Conservation (phyloP, 768 basidiomycete genomes). For the Xerocomellus dryophilus region DNA sequence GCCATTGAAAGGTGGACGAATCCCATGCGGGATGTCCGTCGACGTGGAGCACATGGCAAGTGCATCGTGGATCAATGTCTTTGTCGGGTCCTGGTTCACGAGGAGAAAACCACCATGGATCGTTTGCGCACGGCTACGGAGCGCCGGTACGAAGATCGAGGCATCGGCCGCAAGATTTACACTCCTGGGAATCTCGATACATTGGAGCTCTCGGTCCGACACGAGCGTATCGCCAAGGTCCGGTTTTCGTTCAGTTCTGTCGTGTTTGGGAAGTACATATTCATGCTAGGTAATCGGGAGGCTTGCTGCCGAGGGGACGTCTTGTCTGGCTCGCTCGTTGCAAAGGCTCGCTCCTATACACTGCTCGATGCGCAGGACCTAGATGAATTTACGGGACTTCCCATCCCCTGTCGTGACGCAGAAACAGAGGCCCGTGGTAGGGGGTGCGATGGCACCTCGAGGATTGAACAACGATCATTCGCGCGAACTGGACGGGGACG, state of each 20-base stretch:
- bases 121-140: conserved; percentile 82
- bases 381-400: conserved; percentile 82
- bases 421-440: conserved; percentile 73
- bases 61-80: conserved; percentile 9
- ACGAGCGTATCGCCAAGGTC: conserved; percentile 89
- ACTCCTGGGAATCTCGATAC: conserved; percentile 90
- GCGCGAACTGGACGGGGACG: neutral
- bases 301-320: conserved; percentile 74
- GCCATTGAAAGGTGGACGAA: conserved; percentile 68
- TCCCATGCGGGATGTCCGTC: conserved; percentile 84
- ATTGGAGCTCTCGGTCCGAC: conserved; percentile 78
- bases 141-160: conserved; percentile 76
- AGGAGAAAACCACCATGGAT: conserved; percentile 89
- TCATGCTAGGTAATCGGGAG: conserved; percentile 75
- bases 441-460: conserved; percentile 92
- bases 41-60: conserved; percentile 88
- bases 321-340: conserved; percentile 81
- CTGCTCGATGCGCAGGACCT: conserved; percentile 88
- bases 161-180: conserved; percentile 91
- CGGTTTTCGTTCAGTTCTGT: conserved; percentile 8
- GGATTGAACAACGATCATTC: conserved; percentile 59
- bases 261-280: neutral
- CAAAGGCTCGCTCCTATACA: conserved; percentile 93
- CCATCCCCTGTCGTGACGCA: conserved; percentile 82
- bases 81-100: conserved; percentile 83